Evolutionary conservation across 306 rosid genomes (phyloP).

Genomic region (Cicer pinnatifidum): DNA sequence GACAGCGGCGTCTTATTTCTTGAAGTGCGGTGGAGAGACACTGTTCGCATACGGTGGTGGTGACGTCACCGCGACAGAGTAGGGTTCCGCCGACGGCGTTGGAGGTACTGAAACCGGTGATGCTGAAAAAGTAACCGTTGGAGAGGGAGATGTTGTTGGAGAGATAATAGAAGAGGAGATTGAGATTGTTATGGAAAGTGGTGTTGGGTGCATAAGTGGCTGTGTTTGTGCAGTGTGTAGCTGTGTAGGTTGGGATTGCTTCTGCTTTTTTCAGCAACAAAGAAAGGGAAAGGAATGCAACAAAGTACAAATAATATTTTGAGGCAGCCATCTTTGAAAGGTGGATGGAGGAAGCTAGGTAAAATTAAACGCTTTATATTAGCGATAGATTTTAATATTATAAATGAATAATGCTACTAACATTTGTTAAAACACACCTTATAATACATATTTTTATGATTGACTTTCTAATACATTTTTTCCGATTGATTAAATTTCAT

Average conservation of each 20-base stretch:
- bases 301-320: not conserved
- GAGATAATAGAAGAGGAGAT: not conserved
- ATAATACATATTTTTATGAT: too few species aligned
- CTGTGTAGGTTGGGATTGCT: not conserved
- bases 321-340: not conserved
- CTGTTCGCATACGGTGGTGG: not conserved
- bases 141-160: slow-evolving; percentile 14
- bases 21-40: not conserved
- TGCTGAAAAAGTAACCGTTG: not conserved
- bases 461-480: too few species aligned
- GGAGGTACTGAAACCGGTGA: not conserved
- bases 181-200: not conserved
- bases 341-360: too few species aligned
- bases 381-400: too few species aligned
- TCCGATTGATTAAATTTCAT: too few species aligned
- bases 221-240: slow-evolving; percentile 10
- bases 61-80: slow-evolving; percentile 12
- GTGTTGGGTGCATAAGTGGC: not conserved
- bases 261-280: not conserved
- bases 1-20: not conserved
- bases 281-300: not conserved
- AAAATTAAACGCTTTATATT: too few species aligned
- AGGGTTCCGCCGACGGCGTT: not conserved
- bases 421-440: too few species aligned
- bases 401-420: too few species aligned